Conservation (phyloP, 306 rosid genomes). For the Psophocarpus tetragonolobus region DNA sequence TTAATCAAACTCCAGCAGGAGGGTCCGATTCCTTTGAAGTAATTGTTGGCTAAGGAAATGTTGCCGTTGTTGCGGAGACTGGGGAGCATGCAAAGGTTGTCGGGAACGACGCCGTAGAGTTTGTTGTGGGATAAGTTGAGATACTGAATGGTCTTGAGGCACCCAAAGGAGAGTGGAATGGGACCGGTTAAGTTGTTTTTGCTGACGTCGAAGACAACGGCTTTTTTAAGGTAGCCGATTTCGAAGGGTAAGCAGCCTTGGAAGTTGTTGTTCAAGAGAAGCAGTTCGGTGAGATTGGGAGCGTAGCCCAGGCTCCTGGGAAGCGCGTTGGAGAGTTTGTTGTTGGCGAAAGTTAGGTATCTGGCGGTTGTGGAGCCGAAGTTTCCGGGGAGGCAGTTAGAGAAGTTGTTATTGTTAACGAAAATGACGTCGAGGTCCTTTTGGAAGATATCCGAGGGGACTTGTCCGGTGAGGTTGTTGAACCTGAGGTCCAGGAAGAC, state of each 20-base stretch:
- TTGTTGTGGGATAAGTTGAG: constrained; percentile 49
- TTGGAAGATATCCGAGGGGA: constrained; percentile 43
- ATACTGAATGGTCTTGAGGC: constrained; percentile 47
- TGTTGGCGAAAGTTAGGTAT: constrained; percentile 72
- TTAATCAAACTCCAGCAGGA: constrained; percentile 53
- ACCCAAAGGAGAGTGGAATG: constrained; percentile 67
- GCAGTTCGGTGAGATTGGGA: constrained; percentile 54
- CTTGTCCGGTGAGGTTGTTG: constrained; percentile 33
- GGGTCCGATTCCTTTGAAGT: constrained; percentile 61
- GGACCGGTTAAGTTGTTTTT: constrained; percentile 55
- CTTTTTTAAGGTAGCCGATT: constrained; percentile 56
- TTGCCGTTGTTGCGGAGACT: constrained; percentile 24
- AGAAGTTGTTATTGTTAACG: constrained; percentile 63
- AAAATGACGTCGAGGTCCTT: constrained; percentile 63
- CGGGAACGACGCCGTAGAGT: constrained; percentile 65
- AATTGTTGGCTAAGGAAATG: constrained; percentile 51
- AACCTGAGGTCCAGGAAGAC: constrained; percentile 79
- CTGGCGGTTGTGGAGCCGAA: constrained; percentile 63
- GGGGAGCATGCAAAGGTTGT: constrained; percentile 54
- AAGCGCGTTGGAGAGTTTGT: constrained; percentile 52
- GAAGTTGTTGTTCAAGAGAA: constrained; percentile 53
- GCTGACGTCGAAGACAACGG: constrained; percentile 66
- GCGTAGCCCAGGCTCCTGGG: constrained; percentile 64
- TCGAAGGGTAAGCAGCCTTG: constrained; percentile 71
- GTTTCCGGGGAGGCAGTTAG: constrained; percentile 42